Percentiles rank a stretch among this genome's conserved stretches.
These are phyloP conservation scores for Talaromyces islandicus DNA, from an alignment of 2,329 filamentous ascomycete species.

Conservation along the genomic window DNA sequence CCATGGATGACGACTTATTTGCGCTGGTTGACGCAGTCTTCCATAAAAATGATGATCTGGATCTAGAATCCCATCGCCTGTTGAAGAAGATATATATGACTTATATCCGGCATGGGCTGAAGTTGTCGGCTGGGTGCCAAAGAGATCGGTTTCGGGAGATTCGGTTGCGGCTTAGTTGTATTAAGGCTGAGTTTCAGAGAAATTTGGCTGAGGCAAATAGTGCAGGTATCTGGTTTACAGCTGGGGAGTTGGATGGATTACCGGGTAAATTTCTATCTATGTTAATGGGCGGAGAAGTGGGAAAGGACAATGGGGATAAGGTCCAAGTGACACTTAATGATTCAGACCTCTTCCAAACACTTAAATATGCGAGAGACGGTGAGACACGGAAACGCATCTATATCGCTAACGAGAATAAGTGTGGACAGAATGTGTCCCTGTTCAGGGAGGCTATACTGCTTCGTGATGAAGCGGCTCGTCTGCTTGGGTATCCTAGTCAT, in stretches of 20 bases:
- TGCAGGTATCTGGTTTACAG: neutral
- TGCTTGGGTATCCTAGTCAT: slow-evolving; percentile 72
- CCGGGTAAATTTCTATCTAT: neutral
- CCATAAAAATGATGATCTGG: neutral
- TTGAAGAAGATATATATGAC: neutral
- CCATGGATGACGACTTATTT: neutral
- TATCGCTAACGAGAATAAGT: neutral
- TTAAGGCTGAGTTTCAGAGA: neutral
- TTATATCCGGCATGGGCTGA: neutral
- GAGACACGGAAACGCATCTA: neutral
- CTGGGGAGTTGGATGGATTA: neutral
- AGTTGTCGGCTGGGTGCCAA: neutral
- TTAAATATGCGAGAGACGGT: neutral
- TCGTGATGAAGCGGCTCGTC: slow-evolving; percentile 69
- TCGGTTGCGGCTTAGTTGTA: neutral
- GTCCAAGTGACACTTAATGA: neutral
- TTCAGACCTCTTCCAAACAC: neutral
- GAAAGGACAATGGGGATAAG: neutral
- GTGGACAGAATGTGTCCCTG: slow-evolving; percentile 54
- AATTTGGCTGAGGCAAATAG: neutral
- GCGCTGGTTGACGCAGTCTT: neutral
- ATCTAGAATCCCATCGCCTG: neutral
- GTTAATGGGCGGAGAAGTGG: neutral
- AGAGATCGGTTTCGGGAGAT: neutral
- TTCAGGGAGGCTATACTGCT: slow-evolving; percentile 71